Conservation (phyloP, 225 moss, liverwort and hornwort species). For the Asterella californica region DNA sequence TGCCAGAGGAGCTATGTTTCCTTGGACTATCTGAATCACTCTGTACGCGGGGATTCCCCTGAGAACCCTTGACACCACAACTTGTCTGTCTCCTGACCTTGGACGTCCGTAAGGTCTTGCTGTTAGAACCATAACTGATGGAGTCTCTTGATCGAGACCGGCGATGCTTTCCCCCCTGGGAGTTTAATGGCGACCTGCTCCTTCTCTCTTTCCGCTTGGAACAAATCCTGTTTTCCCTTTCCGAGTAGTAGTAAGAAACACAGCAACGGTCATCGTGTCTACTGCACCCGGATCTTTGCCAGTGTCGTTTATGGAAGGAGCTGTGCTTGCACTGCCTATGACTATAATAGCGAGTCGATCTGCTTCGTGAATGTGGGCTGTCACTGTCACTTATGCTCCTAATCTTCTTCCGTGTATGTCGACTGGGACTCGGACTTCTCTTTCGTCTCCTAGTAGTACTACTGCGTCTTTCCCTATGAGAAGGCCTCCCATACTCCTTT, state of each 20-base stretch:
- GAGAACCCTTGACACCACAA: conserved; percentile 2
- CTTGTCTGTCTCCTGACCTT: conserved; percentile 21
- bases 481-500: background rate
- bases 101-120: background rate
- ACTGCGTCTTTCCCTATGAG: conserved; percentile 5
- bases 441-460: conserved; percentile 17
- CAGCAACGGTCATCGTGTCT: conserved; percentile 5
- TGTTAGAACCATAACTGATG: conserved; percentile 2
- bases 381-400: conserved; percentile 19
- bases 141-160: conserved; percentile 19
- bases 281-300: conserved; percentile 6
- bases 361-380: conserved; percentile 6
- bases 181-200: conserved; percentile 7
- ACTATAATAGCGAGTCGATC: background rate
- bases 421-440: conserved; percentile 14
- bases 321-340: conserved; percentile 17
- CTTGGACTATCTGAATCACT: conserved; percentile 15
- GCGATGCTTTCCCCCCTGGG: background rate
- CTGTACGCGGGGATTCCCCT: background rate
- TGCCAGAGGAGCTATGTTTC: background rate
- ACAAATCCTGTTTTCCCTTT: conserved; percentile 7
- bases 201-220: conserved; percentile 11
- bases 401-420: conserved; percentile 1
- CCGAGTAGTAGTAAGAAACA: conserved; percentile 2
- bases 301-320: conserved; percentile 13